Percentiles rank a stretch among this genome's conserved stretches.
Conservation (phyloP, 208 protist genomes). For the Phytomonas francai region DNA sequence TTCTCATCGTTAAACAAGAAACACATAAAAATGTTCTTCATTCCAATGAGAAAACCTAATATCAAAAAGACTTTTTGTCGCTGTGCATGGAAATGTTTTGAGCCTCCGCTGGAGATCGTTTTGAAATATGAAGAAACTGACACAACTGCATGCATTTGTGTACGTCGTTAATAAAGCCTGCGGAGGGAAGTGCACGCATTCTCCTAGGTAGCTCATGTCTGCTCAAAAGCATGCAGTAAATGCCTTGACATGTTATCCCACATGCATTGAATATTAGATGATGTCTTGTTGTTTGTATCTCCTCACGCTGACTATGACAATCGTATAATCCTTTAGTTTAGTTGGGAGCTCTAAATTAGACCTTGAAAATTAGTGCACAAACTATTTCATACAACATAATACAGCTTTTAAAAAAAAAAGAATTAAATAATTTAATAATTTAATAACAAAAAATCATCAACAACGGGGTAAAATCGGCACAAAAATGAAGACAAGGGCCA, state of each 20-base stretch:
- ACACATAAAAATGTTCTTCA: too few relatives aligned
- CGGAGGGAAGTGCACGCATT: neutral
- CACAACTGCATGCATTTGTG: neutral
- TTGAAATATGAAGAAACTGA: slow-evolving; percentile 6
- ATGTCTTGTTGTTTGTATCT: neutral
- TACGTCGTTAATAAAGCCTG: neutral
- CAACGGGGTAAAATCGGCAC: neutral
- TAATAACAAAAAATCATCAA: neutral
- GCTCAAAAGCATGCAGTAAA: neutral
- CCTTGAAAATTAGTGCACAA: neutral
- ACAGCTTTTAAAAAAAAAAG: neutral
- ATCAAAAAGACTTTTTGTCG: too few relatives aligned
- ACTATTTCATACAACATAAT: neutral
- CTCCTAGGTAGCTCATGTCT: neutral
- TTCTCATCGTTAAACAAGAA: too few relatives aligned
- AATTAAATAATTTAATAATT: neutral
- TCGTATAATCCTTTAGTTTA: neutral
- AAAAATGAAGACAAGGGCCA: slow-evolving; percentile 17
- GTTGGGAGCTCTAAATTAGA: neutral
- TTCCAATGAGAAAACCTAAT: too few relatives aligned
- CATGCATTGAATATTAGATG: neutral
- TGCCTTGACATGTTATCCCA: neutral
- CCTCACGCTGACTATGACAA: neutral
- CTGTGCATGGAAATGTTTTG: neutral
- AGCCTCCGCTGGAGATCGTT: neutral